Percentiles rank a stretch among this genome's conserved stretches.
Conservation (phyloP, 495 filamentous ascomycete genomes). For the Penicillium mononematosum region DNA sequence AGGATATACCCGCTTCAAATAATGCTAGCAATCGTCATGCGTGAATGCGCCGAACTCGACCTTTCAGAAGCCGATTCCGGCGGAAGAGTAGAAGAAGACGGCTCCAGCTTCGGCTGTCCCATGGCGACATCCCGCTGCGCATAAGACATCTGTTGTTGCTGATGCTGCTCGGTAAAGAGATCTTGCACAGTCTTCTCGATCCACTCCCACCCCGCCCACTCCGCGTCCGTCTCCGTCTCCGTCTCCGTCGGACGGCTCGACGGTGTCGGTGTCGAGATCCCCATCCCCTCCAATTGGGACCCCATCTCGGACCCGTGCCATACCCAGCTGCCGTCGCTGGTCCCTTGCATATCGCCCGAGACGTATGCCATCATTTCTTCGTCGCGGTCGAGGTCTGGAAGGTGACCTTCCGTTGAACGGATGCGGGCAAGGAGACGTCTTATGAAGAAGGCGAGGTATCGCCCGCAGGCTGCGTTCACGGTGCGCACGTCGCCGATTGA, state of each 20-base stretch:
- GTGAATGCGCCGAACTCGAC: constrained; percentile 45
- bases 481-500: constrained; percentile 67
- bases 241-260: constrained; percentile 6
- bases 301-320: constrained; percentile 71
- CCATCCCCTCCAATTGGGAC: constrained; percentile 35
- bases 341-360: constrained; percentile 87
- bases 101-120: constrained; percentile 22
- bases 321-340: constrained; percentile 75
- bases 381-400: constrained; percentile 62
- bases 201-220: constrained; percentile 55
- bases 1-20: constrained; percentile 41
- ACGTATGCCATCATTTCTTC: constrained; percentile 90
- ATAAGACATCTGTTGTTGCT: constrained; percentile 26
- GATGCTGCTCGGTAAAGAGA: constrained; percentile 44
- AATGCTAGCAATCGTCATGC: constrained; percentile 81
- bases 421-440: constrained; percentile 57
- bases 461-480: constrained; percentile 75
- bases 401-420: constrained; percentile 46
- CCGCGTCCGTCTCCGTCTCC: constrained; percentile 24
- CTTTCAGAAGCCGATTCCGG: constrained; percentile 39
- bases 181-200: constrained; percentile 50
- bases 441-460: constrained; percentile 82
- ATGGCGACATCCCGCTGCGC: constrained; percentile 8
- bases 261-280: constrained; percentile 9
- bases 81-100: constrained; percentile 27